phyloP scores from a whole-genome alignment of 2,329 filamentous ascomycete genomes.

The Trichoderma lentiforme region DNA sequence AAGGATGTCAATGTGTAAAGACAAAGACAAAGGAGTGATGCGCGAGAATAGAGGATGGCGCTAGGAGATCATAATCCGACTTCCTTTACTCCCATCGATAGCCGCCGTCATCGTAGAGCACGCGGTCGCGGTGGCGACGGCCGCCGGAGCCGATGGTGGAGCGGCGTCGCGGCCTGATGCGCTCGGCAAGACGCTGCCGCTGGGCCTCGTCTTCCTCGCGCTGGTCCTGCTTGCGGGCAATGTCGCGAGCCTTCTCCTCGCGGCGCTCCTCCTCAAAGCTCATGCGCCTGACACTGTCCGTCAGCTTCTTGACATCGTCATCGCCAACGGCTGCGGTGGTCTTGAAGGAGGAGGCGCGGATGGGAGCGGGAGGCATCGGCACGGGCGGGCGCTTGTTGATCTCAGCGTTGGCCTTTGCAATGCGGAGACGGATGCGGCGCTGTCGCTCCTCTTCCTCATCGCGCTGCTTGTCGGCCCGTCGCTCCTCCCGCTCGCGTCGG shows the following conservation, averaged over 20 bases:
- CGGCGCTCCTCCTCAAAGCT: constrained; percentile 32
- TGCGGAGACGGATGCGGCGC: constrained; percentile 31
- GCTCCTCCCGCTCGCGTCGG: constrained; percentile 26
- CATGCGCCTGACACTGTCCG: constrained; percentile 33
- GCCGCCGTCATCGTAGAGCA: constrained; percentile 38
- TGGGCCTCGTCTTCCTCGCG: constrained; percentile 33
- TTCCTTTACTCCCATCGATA: constrained; percentile 40
- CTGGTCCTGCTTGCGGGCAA: constrained; percentile 27
- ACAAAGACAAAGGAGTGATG: not conserved
- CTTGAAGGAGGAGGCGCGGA: constrained; percentile 26
- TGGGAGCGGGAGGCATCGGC: constrained; percentile 26
- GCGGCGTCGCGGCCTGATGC: constrained; percentile 38
- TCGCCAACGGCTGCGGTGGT: constrained; percentile 24
- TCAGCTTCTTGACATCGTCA: constrained; percentile 34
- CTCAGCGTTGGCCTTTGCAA: constrained; percentile 41
- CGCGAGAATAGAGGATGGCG: not conserved
- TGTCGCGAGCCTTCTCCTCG: constrained; percentile 30
- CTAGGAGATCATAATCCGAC: not conserved
- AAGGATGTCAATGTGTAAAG: not conserved
- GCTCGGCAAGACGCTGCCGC: constrained; percentile 37
- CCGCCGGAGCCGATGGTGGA: constrained; percentile 37
- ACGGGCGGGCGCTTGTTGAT: constrained; percentile 39
- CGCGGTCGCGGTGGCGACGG: constrained; percentile 34
- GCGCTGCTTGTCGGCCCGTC: constrained; percentile 24
- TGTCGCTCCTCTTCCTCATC: constrained; percentile 30